A percentile compares a stretch with the other conserved stretches of the same genome.
These are phyloP conservation scores for Saccharomyces pastorianus DNA, from an alignment of 1,139 yeast genomes.

Conservation along the genomic window DNA sequence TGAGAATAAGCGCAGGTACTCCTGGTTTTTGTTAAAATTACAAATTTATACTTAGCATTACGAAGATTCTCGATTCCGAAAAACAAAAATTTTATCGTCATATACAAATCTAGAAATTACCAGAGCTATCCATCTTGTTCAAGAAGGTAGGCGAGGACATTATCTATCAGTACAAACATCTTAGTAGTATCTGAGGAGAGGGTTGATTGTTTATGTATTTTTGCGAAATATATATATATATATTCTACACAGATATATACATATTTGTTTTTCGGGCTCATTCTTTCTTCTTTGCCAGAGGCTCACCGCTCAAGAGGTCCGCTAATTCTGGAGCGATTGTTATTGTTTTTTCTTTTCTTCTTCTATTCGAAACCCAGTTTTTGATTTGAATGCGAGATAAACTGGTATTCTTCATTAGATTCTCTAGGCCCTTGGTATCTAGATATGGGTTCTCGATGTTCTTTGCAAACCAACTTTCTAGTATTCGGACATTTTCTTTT, in stretches of 20 bases:
- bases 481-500: constrained; percentile 8
- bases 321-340: background rate
- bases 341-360: constrained; percentile 19
- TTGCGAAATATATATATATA: background rate
- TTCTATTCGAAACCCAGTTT: constrained; percentile 25
- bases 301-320: constrained; percentile 1
- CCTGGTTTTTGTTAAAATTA: no score
- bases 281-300: background rate
- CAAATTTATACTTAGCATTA: no score
- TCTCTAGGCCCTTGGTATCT: constrained; percentile 9
- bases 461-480: constrained; percentile 19
- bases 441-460: constrained; percentile 19
- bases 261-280: constrained; percentile 1
- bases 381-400: constrained; percentile 18
- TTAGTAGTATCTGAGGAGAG: constrained; percentile 55
- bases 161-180: constrained; percentile 1
- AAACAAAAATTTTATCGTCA: no score
- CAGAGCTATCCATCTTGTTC: background rate
- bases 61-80: no score
- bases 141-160: constrained; percentile 1
- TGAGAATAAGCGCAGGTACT: no score
- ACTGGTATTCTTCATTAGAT: constrained; percentile 10
- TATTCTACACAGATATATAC: constrained; percentile 1
- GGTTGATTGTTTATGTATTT: constrained; percentile 1
- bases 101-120: no score